Percentiles rank a stretch among this genome's conserved stretches.
phyloP scores from a whole-genome alignment of 768 basidiomycete species.

The Tylopilus rubrobrunneus region DNA sequence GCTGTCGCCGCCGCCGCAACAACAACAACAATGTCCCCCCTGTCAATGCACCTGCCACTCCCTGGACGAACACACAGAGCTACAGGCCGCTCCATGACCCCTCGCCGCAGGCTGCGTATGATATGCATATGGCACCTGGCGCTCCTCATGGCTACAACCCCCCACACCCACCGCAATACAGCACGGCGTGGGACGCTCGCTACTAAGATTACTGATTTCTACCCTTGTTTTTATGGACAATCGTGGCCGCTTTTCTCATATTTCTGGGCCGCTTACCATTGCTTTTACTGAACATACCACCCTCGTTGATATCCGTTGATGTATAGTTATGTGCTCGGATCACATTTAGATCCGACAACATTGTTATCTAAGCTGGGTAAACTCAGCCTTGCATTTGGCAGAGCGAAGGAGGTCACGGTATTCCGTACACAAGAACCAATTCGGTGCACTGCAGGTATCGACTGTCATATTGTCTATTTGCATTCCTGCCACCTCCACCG shows the following conservation, averaged over 20 bases:
- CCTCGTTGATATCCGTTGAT: not conserved
- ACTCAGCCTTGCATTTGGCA: not conserved
- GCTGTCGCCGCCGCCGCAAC: conserved; percentile 13
- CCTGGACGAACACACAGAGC: conserved; percentile 7
- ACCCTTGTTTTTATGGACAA: not conserved
- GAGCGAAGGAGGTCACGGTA: not conserved
- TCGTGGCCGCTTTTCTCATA: not conserved
- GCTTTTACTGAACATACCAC: not conserved
- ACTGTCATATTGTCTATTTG: no score
- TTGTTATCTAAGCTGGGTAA: not conserved
- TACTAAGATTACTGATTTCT: conserved; percentile 1
- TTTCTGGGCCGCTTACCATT: not conserved
- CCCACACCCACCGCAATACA: conserved; percentile 14
- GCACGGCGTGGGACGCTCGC: conserved; percentile 26
- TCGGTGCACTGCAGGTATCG: no score
- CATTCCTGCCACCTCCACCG: not conserved
- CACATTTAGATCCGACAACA: not conserved
- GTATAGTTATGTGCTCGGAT: not conserved
- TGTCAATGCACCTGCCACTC: not conserved
- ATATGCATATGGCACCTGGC: conserved; percentile 22
- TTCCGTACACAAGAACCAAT: no score
- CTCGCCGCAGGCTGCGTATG: conserved; percentile 26
- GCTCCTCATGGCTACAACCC: conserved; percentile 12
- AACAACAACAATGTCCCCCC: conserved; percentile 1
- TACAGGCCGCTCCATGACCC: conserved; percentile 26